These are phyloP conservation scores for Eimeria maxima DNA, from an alignment of 169 alveolate genomes.

Conservation along the genomic window DNA sequence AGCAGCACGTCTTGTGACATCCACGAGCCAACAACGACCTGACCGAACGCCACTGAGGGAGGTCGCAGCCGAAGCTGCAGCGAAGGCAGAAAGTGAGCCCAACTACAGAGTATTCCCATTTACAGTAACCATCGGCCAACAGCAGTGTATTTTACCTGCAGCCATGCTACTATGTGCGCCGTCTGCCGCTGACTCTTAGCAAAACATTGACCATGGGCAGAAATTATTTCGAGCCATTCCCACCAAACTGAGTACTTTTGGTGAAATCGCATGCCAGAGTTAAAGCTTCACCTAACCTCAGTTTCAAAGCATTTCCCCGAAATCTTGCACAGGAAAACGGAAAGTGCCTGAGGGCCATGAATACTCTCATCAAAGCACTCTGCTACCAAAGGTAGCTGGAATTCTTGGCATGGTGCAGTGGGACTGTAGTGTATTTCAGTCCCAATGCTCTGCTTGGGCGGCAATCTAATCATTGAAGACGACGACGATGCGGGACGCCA, in stretches of 20 bases:
- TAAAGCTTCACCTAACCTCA: slow-evolving; percentile 52
- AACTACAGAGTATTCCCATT: neutral
- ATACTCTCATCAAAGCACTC: slow-evolving; percentile 58
- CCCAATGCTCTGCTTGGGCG: slow-evolving; percentile 73
- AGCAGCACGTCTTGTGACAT: slow-evolving; percentile 77
- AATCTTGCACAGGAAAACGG: slow-evolving; percentile 49
- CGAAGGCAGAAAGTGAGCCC: neutral
- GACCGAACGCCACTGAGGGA: slow-evolving; percentile 81
- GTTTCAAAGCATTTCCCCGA: slow-evolving; percentile 80
- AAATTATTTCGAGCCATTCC: neutral
- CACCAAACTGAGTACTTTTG: neutral
- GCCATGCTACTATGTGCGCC: neutral
- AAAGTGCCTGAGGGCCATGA: slow-evolving; percentile 39
- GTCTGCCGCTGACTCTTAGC: neutral
- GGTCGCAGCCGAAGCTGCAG: slow-evolving; percentile 73
- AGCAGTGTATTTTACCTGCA: neutral
- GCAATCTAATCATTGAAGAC: slow-evolving; percentile 45
- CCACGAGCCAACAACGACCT: slow-evolving; percentile 83
- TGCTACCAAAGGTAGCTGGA: slow-evolving; percentile 73
- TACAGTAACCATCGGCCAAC: neutral
- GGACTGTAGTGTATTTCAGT: slow-evolving; percentile 72
- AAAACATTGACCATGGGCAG: no score
- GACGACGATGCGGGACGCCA: slow-evolving; percentile 81
- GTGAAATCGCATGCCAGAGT: neutral
- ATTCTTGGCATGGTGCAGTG: slow-evolving; percentile 68